Evolutionary conservation across 2,329 filamentous ascomycete genomes (phyloP).

Genomic region (Lasiodiplodia citricola): DNA sequence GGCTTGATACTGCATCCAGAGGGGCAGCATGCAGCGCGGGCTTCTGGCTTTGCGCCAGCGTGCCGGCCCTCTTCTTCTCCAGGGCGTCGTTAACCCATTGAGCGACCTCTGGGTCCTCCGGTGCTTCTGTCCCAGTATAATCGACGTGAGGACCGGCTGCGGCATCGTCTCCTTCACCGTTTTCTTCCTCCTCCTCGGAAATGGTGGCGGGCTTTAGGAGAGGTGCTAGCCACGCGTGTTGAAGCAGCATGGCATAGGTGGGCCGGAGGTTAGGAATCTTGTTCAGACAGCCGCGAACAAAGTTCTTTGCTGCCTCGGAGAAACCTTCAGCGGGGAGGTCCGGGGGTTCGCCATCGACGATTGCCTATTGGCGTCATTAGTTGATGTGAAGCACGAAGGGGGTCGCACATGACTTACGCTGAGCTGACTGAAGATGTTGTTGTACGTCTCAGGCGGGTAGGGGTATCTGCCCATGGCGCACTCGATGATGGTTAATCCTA

Average conservation of each 20-base stretch:
- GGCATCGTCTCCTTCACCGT: slow-evolving; percentile 19
- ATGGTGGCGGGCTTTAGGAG: slow-evolving; percentile 79
- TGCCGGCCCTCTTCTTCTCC: slow-evolving; percentile 66
- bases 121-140: slow-evolving; percentile 33
- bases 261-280: slow-evolving; percentile 91
- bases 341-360: slow-evolving; percentile 95
- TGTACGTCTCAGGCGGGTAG: slow-evolving; percentile 95
- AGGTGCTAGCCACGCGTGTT: slow-evolving; percentile 84
- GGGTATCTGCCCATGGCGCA: slow-evolving; percentile 94
- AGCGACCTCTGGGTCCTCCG: slow-evolving; percentile 76
- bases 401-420: slow-evolving; percentile 69
- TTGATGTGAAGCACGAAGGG: not conserved
- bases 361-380: slow-evolving; percentile 68
- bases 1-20: slow-evolving; percentile 19
- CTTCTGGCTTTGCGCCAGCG: slow-evolving; percentile 61
- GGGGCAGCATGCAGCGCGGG: slow-evolving; percentile 61
- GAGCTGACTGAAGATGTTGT: slow-evolving; percentile 97
- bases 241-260: slow-evolving; percentile 87
- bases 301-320: slow-evolving; percentile 79
- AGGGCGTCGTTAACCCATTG: slow-evolving; percentile 80
- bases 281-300: slow-evolving; percentile 87
- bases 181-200: slow-evolving; percentile 70
- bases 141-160: slow-evolving; percentile 45
- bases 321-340: slow-evolving; percentile 80
- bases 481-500: slow-evolving; percentile 93